These are phyloP conservation scores for Vaccinium macrocarpon DNA, from an alignment of 148 eudicot genomes.

Conservation along the genomic window DNA sequence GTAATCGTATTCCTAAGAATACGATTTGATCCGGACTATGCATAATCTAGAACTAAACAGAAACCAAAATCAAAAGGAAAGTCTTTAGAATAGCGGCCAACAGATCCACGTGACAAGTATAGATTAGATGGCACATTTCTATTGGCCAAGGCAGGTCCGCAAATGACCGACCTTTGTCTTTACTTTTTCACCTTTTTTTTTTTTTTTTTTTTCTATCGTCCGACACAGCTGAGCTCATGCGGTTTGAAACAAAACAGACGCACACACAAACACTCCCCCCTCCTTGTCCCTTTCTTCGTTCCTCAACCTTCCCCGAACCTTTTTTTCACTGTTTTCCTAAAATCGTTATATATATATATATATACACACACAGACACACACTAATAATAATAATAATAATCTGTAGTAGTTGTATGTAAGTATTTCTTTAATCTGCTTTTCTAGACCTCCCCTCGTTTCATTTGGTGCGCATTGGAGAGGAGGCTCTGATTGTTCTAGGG, in stretches of 20 bases:
- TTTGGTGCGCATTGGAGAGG: not conserved
- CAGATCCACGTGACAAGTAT: not conserved
- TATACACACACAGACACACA: too few species aligned
- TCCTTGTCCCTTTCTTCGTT: not conserved
- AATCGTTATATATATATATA: not conserved
- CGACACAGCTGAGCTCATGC: not conserved
- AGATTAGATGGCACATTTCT: not conserved
- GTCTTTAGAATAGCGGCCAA: too few species aligned
- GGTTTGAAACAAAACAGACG: not conserved
- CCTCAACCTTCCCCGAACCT: not conserved
- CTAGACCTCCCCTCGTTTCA: not conserved
- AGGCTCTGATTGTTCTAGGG: slow-evolving; percentile 6
- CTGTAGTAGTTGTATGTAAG: not conserved
- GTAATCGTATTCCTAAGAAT: too few species aligned
- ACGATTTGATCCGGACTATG: too few species aligned
- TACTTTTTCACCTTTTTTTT: too few species aligned
- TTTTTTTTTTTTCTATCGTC: not conserved
- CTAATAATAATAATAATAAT: not conserved
- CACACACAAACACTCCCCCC: not conserved
- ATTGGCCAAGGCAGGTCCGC: not conserved
- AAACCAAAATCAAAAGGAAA: too few species aligned
- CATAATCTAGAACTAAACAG: too few species aligned
- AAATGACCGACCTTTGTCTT: not conserved
- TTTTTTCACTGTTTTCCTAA: not conserved
- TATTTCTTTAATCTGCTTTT: not conserved